Percentiles rank a stretch among this genome's conserved stretches.
These are phyloP conservation scores for Phytophthora sansomeana DNA, from an alignment of 352 stramenopile species.

Conservation along the genomic window DNA sequence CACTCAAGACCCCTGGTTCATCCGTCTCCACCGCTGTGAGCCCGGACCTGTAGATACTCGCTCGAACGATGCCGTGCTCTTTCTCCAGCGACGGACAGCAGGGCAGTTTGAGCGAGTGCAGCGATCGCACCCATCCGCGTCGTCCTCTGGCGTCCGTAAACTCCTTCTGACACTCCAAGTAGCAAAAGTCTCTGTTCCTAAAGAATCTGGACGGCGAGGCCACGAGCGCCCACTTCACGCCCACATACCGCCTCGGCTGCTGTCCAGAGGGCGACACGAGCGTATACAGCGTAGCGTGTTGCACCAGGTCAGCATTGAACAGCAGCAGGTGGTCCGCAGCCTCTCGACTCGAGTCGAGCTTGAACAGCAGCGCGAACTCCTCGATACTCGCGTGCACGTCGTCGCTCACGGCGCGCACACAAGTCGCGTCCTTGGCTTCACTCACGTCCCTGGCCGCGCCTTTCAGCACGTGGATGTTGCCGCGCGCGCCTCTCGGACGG, in stretches of 20 bases:
- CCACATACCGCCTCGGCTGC: constrained; percentile 78
- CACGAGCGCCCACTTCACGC: constrained; percentile 84
- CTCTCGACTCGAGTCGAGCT: constrained; percentile 72
- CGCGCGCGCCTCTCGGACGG: constrained; percentile 27
- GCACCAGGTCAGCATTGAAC: constrained; percentile 81
- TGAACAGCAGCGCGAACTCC: constrained; percentile 87
- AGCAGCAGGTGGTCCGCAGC: constrained; percentile 73
- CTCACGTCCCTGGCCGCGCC: constrained; percentile 50
- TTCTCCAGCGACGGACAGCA: constrained; percentile 62
- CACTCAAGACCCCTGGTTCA: constrained; percentile 73
- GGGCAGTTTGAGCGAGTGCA: constrained; percentile 68
- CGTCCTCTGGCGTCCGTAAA: constrained; percentile 70
- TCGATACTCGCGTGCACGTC: constrained; percentile 83
- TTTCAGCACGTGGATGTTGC: constrained; percentile 65
- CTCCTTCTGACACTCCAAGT: constrained; percentile 88
- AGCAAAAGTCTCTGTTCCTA: constrained; percentile 84
- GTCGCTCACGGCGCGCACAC: constrained; percentile 69
- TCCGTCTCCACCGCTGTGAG: constrained; percentile 81
- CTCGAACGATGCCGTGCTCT: constrained; percentile 72
- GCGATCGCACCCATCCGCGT: constrained; percentile 61
- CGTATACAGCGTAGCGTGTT: constrained; percentile 78
- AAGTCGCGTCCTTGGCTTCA: constrained; percentile 56
- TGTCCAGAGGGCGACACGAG: constrained; percentile 74
- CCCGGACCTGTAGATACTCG: constrained; percentile 82
- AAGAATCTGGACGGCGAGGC: constrained; percentile 80